phyloP scores from a whole-genome alignment of 805 yeast species.

The Ogataea angusta region DNA sequence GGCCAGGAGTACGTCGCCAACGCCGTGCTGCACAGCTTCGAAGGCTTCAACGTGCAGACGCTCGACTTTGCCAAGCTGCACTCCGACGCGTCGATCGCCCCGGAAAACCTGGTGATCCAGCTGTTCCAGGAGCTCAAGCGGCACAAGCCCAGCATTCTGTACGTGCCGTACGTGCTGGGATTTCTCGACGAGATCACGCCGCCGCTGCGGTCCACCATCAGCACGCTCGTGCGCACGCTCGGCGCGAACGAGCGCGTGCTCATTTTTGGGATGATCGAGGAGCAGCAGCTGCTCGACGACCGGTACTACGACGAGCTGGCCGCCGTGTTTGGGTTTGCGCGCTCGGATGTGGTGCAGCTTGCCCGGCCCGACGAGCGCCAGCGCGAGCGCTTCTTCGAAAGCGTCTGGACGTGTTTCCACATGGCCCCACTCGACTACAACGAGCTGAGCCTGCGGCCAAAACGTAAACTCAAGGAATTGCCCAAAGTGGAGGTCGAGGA shows the following conservation, averaged over 20 bases:
- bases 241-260: slow-evolving; percentile 71
- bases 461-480: slow-evolving; percentile 38
- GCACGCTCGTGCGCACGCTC: slow-evolving; percentile 64
- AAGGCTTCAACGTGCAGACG: slow-evolving; percentile 86
- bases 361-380: slow-evolving; percentile 43
- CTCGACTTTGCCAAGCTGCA: slow-evolving; percentile 75
- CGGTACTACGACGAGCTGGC: slow-evolving; percentile 43
- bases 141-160: slow-evolving; percentile 83
- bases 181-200: slow-evolving; percentile 70
- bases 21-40: slow-evolving; percentile 77
- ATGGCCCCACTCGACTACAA: slow-evolving; percentile 73
- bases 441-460: slow-evolving; percentile 57
- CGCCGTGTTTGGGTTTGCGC: slow-evolving; percentile 55
- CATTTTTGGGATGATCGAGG: slow-evolving; percentile 68
- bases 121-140: slow-evolving; percentile 82
- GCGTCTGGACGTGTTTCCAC: slow-evolving; percentile 49
- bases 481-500: slow-evolving; percentile 6
- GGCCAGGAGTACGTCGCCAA: slow-evolving; percentile 86
- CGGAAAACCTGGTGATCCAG: slow-evolving; percentile 82
- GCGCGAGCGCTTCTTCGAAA: slow-evolving; percentile 53
- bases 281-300: slow-evolving; percentile 14
- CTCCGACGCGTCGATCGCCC: slow-evolving; percentile 74
- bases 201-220: slow-evolving; percentile 67
- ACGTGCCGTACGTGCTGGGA: slow-evolving; percentile 76
- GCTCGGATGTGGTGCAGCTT: slow-evolving; percentile 44